Percentiles rank a stretch among this genome's conserved stretches.
Conservation (phyloP, 140 eudicot genomes). For the Bidens hawaiensis region DNA sequence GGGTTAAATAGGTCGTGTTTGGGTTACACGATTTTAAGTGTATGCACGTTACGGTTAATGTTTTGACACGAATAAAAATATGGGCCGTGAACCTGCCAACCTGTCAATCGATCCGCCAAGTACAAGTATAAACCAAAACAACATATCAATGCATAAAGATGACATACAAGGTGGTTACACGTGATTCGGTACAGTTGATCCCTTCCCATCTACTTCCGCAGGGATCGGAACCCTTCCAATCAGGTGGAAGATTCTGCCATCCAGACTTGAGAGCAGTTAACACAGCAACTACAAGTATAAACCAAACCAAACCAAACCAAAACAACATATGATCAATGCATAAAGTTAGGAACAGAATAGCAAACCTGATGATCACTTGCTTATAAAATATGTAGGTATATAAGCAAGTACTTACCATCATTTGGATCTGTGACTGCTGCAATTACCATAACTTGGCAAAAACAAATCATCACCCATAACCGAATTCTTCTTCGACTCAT, state of each 20-base stretch:
- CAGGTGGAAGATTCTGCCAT: slow-evolving; percentile 75
- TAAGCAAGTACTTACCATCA: slow-evolving; percentile 74
- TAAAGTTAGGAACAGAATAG: not conserved
- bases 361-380: too few species aligned
- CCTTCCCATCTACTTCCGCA: slow-evolving; percentile 86
- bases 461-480: slow-evolving; percentile 37
- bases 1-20: too few species aligned
- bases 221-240: slow-evolving; percentile 83
- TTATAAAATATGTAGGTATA: too few species aligned
- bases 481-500: slow-evolving; percentile 38
- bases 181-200: slow-evolving; percentile 54
- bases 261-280: slow-evolving; percentile 52
- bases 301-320: slow-evolving; percentile 2
- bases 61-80: too few species aligned
- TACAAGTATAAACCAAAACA: too few species aligned
- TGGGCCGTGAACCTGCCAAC: too few species aligned
- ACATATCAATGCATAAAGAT: too few species aligned
- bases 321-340: not conserved
- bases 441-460: slow-evolving; percentile 35
- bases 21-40: too few species aligned
- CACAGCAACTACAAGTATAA: slow-evolving; percentile 51
- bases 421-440: slow-evolving; percentile 39
- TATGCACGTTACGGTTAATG: too few species aligned
- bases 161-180: slow-evolving; percentile 70
- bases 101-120: too few species aligned